Conservation (phyloP, 2,329 filamentous ascomycete genomes). For the Ophiocordyceps camponoti-rufipedis region DNA sequence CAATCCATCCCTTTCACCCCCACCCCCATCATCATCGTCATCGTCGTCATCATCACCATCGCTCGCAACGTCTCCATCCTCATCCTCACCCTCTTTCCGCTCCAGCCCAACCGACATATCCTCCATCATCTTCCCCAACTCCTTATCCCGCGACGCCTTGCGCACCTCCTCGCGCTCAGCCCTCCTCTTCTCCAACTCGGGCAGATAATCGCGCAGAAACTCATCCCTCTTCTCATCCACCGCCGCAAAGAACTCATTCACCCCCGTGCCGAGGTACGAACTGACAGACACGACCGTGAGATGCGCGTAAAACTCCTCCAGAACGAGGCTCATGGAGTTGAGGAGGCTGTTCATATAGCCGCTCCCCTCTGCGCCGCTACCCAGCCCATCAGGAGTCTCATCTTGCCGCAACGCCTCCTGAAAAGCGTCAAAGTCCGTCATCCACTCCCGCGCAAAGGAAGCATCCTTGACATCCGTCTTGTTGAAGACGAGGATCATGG, state of each 20-base stretch:
- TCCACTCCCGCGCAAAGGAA: constrained; percentile 90
- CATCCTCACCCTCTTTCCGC: constrained; percentile 8
- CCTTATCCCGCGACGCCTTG: constrained; percentile 52
- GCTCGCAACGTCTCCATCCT: constrained; percentile 24
- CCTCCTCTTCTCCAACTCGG: constrained; percentile 67
- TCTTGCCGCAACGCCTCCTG: constrained; percentile 69
- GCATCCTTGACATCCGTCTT: constrained; percentile 94
- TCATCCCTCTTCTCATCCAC: constrained; percentile 76
- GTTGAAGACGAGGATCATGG: constrained; percentile 98
- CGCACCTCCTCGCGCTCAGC: constrained; percentile 62
- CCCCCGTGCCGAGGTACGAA: constrained; percentile 76
- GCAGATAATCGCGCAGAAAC: constrained; percentile 79
- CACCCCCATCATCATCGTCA: constrained; percentile 34
- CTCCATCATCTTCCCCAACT: constrained; percentile 85
- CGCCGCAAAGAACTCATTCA: constrained; percentile 85
- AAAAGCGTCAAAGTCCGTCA: constrained; percentile 97
- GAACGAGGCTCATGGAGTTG: constrained; percentile 94
- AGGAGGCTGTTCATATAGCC: constrained; percentile 93
- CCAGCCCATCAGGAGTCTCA: constrained; percentile 45
- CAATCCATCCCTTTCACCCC: constrained; percentile 40
- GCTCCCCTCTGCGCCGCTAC: constrained; percentile 57
- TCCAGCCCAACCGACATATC: constrained; percentile 48
- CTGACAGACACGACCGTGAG: constrained; percentile 86
- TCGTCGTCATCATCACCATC: constrained; percentile 33
- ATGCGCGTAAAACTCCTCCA: constrained; percentile 95